phyloP scores from a whole-genome alignment of 345 rosid genomes.

The Gossypium sturtianum region DNA sequence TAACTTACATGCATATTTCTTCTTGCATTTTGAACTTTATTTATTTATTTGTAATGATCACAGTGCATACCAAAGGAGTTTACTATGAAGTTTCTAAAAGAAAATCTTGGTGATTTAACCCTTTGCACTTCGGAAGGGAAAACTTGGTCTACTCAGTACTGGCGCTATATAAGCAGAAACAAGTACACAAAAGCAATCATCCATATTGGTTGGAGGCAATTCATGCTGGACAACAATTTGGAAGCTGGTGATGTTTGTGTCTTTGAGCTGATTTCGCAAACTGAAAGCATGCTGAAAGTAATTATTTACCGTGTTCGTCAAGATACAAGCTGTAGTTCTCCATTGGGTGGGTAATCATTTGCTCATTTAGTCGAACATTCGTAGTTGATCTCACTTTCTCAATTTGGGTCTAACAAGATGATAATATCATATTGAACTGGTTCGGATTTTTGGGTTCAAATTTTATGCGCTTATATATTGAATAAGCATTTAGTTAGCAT shows the following conservation, averaged over 20 bases:
- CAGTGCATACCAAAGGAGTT: neutral
- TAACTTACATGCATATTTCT: neutral
- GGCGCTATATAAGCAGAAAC: neutral
- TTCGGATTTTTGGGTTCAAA: neutral
- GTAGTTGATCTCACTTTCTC: neutral
- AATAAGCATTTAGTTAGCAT: neutral
- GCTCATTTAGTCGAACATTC: neutral
- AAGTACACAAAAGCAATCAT: neutral
- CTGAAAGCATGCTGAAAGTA: neutral
- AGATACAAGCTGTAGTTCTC: neutral
- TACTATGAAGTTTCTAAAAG: neutral
- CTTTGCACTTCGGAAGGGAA: neutral
- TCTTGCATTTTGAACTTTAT: neutral
- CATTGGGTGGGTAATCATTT: neutral
- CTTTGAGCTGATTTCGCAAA: neutral
- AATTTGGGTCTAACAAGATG: neutral
- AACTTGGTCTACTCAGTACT: neutral
- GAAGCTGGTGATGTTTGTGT: constrained; percentile 8
- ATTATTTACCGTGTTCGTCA: neutral
- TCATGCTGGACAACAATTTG: constrained; percentile 4
- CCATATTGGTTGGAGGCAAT: constrained; percentile 8
- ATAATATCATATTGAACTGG: neutral
- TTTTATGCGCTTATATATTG: neutral
- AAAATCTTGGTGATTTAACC: neutral
- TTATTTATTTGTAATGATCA: neutral